Conservation (phyloP, 805 yeast genomes). For the Brettanomyces naardenensis region DNA sequence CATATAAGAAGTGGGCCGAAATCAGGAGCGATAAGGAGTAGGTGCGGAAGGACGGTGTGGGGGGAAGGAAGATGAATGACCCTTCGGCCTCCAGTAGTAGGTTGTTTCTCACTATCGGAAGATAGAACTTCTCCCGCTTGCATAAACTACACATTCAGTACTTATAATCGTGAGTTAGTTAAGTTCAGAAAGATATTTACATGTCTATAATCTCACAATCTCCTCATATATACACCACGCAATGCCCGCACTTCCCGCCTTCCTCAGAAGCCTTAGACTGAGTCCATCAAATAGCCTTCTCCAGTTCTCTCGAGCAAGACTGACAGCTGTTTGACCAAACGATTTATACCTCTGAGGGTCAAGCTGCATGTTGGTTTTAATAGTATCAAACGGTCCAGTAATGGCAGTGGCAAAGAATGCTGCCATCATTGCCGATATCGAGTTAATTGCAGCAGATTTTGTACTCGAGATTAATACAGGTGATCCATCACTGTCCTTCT, state of each 20-base stretch:
- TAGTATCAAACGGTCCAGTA: constrained; percentile 93
- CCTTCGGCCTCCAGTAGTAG: no score
- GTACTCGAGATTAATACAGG: constrained; percentile 12
- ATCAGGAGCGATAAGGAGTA: constrained; percentile 2
- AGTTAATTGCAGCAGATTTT: constrained; percentile 48
- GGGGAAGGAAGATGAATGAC: no score
- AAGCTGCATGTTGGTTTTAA: constrained; percentile 86
- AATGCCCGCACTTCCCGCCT: constrained; percentile 87
- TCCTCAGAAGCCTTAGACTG: constrained; percentile 70
- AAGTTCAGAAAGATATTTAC: not conserved
- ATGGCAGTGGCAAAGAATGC: constrained; percentile 75
- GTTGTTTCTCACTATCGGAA: no score
- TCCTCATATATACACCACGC: constrained; percentile 98
- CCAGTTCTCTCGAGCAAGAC: constrained; percentile 39
- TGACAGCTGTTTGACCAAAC: constrained; percentile 31
- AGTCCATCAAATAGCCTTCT: constrained; percentile 74
- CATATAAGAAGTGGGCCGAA: constrained; percentile 12
- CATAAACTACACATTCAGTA: no score
- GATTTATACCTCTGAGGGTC: constrained; percentile 39
- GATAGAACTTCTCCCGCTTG: no score
- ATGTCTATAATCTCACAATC: constrained; percentile 38
- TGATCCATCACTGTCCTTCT: not conserved
- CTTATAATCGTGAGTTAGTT: no score
- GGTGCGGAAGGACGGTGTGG: no score
- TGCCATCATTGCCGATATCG: constrained; percentile 68